These are phyloP conservation scores for Aspergillus asperescens DNA, from an alignment of 495 filamentous ascomycete species.

Conservation along the genomic window DNA sequence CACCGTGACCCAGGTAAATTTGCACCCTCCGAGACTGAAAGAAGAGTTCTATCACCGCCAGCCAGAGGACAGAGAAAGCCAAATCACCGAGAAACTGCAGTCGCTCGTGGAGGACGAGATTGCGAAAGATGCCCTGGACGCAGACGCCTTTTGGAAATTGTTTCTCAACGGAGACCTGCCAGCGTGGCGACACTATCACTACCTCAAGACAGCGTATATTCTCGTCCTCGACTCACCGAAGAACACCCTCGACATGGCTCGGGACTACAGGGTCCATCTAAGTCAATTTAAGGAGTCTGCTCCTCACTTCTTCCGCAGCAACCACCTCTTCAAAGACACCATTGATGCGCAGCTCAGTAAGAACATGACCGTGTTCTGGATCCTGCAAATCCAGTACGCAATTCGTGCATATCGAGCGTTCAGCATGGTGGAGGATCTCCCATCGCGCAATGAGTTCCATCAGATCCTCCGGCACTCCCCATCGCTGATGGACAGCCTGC, in stretches of 20 bases:
- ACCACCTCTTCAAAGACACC: no score
- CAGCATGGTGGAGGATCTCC: background rate
- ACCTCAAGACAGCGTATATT: background rate
- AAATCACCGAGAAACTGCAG: background rate
- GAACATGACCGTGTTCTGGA: conserved; percentile 5
- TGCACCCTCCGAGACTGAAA: background rate
- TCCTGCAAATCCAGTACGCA: background rate
- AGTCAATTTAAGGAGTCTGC: background rate
- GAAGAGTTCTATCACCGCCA: background rate
- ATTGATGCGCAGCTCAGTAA: no score
- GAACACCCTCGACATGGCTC: background rate
- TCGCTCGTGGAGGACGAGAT: background rate
- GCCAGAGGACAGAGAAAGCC: no score
- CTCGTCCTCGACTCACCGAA: background rate
- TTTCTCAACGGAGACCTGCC: background rate
- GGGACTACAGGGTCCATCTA: background rate
- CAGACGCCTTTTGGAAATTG: background rate
- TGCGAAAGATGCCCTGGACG: background rate
- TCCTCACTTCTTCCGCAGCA: background rate
- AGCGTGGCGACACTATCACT: background rate
- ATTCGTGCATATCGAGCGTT: background rate
- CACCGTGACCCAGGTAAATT: background rate
- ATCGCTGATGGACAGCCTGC: background rate
- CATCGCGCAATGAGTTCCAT: background rate
- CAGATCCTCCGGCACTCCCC: background rate